Percentiles rank a stretch among this genome's conserved stretches.
These are phyloP conservation scores for Quillaja saponaria DNA, from an alignment of 306 rosid species.

Conservation along the genomic window DNA sequence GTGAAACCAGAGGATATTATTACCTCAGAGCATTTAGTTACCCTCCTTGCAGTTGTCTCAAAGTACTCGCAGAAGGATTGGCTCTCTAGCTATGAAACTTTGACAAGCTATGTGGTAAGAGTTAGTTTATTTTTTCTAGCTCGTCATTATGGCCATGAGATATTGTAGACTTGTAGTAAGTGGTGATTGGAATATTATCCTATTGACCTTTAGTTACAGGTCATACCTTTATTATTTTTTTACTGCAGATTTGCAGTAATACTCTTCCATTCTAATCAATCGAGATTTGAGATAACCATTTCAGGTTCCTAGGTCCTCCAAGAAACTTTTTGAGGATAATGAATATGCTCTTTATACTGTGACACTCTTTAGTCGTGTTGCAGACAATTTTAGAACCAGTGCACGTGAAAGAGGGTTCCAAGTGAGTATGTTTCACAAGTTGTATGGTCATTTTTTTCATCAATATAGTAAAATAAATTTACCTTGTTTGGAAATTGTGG, in stretches of 20 bases:
- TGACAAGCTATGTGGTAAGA: constrained; percentile 81
- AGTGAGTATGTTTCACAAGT: constrained; percentile 45
- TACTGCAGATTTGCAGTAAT: too few relatives aligned
- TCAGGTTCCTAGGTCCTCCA: constrained; percentile 91
- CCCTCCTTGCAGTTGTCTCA: constrained; percentile 83
- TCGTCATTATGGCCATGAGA: constrained; percentile 21
- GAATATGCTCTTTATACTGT: constrained; percentile 91
- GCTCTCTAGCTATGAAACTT: constrained; percentile 85
- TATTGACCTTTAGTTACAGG: not conserved
- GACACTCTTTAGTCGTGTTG: constrained; percentile 80
- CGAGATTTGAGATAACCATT: constrained; percentile 41
- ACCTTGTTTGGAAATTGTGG: constrained; percentile 1
- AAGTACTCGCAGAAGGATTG: constrained; percentile 95
- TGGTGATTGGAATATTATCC: constrained; percentile 22
- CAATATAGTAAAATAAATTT: constrained; percentile 5
- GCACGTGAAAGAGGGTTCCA: constrained; percentile 89
- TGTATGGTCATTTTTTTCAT: constrained; percentile 25
- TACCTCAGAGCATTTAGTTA: constrained; percentile 75
- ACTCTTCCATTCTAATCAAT: constrained; percentile 6
- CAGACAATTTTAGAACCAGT: constrained; percentile 81
- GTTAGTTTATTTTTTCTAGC: constrained; percentile 28
- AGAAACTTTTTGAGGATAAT: constrained; percentile 84
- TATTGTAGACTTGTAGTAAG: constrained; percentile 14
- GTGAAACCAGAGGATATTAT: constrained; percentile 87
- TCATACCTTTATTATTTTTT: too few relatives aligned